Conservation (phyloP, 345 rosid species). For the Populus simonii region DNA sequence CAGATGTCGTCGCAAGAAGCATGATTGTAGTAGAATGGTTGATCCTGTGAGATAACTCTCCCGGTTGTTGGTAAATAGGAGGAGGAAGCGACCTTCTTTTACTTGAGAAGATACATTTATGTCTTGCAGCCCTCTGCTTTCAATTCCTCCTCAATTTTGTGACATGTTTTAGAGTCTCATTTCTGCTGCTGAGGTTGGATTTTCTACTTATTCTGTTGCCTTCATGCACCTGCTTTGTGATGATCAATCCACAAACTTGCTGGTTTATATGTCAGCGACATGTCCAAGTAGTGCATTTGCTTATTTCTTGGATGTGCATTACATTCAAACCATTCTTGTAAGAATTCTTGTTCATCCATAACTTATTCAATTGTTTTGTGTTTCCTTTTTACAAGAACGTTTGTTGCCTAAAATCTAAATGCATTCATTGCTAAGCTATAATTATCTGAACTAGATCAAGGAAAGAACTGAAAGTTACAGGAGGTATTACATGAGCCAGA, state of each 20-base stretch:
- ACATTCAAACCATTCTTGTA: not conserved
- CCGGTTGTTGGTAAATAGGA: not conserved
- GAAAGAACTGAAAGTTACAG: not conserved
- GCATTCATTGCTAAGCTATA: not conserved
- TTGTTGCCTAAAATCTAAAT: not conserved
- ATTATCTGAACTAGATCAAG: not conserved
- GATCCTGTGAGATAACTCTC: constrained; percentile 42
- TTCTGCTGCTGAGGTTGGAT: not conserved
- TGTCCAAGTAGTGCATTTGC: not conserved
- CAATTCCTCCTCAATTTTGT: not conserved
- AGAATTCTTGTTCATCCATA: not conserved
- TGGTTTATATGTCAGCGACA: not conserved
- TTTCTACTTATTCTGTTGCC: not conserved
- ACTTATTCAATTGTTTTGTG: not conserved
- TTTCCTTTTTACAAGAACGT: not conserved
- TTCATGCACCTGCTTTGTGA: not conserved
- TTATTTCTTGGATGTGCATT: not conserved
- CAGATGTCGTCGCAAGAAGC: constrained; percentile 83
- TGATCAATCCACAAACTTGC: not conserved
- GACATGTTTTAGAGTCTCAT: not conserved
- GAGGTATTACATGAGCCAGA: not conserved
- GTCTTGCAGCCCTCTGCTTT: not conserved
- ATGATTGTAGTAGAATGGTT: constrained; percentile 69
- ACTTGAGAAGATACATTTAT: not conserved
- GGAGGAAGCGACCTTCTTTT: not conserved